These are phyloP conservation scores for Quercus berberidifolia DNA, from an alignment of 306 rosid genomes.

Conservation along the genomic window DNA sequence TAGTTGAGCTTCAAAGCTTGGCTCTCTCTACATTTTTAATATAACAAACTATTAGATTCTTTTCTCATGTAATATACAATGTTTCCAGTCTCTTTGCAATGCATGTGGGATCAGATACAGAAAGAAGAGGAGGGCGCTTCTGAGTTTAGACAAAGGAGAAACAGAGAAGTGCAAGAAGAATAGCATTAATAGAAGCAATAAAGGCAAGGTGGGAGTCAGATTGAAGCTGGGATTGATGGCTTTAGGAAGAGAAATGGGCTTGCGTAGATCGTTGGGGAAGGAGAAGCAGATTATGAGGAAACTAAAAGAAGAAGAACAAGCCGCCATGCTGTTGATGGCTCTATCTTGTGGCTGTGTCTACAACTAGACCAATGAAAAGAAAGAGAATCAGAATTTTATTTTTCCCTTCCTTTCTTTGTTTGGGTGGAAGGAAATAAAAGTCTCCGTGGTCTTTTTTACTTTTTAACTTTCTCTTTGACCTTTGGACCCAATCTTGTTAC, in stretches of 20 bases:
- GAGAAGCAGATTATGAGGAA: not conserved
- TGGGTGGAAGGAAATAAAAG: too few relatives aligned
- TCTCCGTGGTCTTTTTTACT: too few relatives aligned
- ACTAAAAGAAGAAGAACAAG: constrained; percentile 42
- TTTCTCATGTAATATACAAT: not conserved
- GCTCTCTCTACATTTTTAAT: not conserved
- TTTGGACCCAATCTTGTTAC: too few relatives aligned
- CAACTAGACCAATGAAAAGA: too few relatives aligned
- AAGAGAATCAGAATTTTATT: too few relatives aligned
- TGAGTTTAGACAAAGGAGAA: constrained; percentile 6
- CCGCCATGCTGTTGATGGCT: constrained; percentile 39
- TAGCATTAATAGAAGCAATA: not conserved
- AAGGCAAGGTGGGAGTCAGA: not conserved
- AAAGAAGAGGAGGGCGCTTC: constrained; percentile 15
- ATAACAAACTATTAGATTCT: not conserved
- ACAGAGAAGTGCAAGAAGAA: constrained; percentile 1
- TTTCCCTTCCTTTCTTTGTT: too few relatives aligned
- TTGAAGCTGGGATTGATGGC: constrained; percentile 5
- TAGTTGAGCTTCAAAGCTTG: too few relatives aligned
- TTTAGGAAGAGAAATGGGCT: constrained; percentile 8
- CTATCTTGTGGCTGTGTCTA: constrained; percentile 23
- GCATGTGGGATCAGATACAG: constrained; percentile 42
- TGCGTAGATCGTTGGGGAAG: too few relatives aligned
- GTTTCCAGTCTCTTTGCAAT: constrained; percentile 37
- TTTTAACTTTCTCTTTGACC: too few relatives aligned